Conservation (phyloP, 805 yeast genomes). For the Kluyveromyces lactis region DNA sequence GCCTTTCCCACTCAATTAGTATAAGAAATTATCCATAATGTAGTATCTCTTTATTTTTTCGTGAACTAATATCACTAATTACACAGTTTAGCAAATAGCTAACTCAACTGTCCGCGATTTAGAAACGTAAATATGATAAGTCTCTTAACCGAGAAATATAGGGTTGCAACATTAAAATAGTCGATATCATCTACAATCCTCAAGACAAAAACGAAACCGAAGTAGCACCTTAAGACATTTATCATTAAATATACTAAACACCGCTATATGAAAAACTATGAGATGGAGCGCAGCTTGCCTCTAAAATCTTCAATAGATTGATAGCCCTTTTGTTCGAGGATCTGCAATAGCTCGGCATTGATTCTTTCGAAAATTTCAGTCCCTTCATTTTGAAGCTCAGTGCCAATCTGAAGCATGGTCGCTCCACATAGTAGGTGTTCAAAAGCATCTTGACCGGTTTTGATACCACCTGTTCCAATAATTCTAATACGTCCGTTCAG, state of each 20-base stretch:
- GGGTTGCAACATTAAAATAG: neutral
- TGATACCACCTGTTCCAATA: conserved; percentile 28
- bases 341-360: conserved; percentile 15
- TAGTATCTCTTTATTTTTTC: neutral
- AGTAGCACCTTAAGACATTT: neutral
- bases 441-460: conserved; percentile 25
- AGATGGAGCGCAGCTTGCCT: conserved; percentile 15
- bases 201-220: neutral
- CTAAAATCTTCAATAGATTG: conserved; percentile 25
- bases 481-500: conserved; percentile 22
- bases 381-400: conserved; percentile 24
- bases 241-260: neutral
- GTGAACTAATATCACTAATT: neutral
- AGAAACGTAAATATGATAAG: no score
- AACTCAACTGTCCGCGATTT: neutral
- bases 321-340: conserved; percentile 24
- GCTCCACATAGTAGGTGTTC: conserved; percentile 28
- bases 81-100: conserved; percentile 1
- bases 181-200: neutral
- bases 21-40: neutral
- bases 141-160: no score
- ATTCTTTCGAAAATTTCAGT: conserved; percentile 20
- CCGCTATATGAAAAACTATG: neutral
- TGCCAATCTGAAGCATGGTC: conserved; percentile 26
- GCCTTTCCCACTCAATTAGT: neutral